phyloP scores from a whole-genome alignment of 1,284 basidiomycete species.

The Golubevia pallescens region DNA sequence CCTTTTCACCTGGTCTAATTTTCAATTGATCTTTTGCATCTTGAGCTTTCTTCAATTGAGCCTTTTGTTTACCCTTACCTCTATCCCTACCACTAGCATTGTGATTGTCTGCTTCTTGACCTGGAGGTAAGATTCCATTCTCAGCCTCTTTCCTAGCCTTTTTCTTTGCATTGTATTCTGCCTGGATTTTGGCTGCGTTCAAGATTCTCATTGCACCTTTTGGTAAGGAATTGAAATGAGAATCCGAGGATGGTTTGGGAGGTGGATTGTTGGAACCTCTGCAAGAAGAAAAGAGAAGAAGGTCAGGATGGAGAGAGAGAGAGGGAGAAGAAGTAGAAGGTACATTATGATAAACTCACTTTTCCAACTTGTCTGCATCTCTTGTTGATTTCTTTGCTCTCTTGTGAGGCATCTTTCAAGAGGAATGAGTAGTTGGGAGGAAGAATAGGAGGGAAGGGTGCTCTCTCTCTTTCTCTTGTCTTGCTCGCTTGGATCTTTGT shows the following conservation, averaged over 20 bases:
- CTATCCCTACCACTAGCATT: no score
- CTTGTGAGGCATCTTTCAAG: conserved; percentile 61
- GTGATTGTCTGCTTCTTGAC: conserved; percentile 1
- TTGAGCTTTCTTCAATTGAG: neutral
- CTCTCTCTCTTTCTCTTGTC: no score
- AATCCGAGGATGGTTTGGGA: conserved; percentile 15
- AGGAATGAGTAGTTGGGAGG: no score
- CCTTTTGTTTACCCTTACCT: conserved; percentile 25
- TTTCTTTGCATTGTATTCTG: conserved; percentile 26
- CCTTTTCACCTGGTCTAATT: conserved; percentile 49
- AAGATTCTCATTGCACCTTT: conserved; percentile 46
- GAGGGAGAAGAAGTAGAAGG: no score
- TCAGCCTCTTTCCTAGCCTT: conserved; percentile 20
- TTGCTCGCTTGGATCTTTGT: no score
- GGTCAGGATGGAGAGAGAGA: no score
- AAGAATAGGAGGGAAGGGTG: no score
- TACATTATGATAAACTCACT: conserved; percentile 10
- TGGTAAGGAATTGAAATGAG: conserved; percentile 37
- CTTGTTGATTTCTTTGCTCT: conserved; percentile 42
- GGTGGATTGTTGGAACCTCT: conserved; percentile 21
- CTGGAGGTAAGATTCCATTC: neutral
- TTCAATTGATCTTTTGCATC: conserved; percentile 18
- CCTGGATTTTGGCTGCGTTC: conserved; percentile 34
- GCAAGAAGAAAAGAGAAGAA: no score
- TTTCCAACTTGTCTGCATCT: conserved; percentile 27